phyloP scores from a whole-genome alignment of 495 filamentous ascomycete genomes.

The Hyaloscypha finlandica region DNA sequence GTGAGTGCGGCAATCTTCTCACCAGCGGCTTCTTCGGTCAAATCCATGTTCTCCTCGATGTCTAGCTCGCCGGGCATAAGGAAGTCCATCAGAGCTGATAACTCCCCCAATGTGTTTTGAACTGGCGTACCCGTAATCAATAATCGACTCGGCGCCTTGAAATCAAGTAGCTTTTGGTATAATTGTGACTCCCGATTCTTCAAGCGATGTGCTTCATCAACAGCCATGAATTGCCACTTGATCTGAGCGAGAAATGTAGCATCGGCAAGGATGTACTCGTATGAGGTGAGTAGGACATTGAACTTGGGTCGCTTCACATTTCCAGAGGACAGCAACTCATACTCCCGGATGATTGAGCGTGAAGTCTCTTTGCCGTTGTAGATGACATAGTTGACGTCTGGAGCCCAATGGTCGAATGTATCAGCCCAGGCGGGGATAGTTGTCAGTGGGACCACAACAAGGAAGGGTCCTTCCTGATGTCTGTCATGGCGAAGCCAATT shows the following conservation, averaged over 20 bases:
- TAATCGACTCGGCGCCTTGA: slow-evolving; percentile 80
- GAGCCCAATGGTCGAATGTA: slow-evolving; percentile 95
- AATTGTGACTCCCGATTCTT: slow-evolving; percentile 96
- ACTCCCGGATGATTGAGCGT: slow-evolving; percentile 78
- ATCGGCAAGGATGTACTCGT: slow-evolving; percentile 89
- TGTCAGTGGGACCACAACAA: slow-evolving; percentile 92
- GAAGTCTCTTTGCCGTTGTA: slow-evolving; percentile 87
- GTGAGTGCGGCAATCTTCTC: slow-evolving; percentile 55
- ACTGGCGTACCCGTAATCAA: slow-evolving; percentile 97
- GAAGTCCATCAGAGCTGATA: slow-evolving; percentile 92
- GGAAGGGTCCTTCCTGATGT: slow-evolving; percentile 87
- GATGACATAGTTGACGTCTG: slow-evolving; percentile 94
- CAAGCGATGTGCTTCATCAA: slow-evolving; percentile 95
- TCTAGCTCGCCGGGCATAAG: slow-evolving; percentile 85
- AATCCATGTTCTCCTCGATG: slow-evolving; percentile 87
- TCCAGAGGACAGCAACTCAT: slow-evolving; percentile 83
- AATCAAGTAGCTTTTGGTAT: slow-evolving; percentile 80
- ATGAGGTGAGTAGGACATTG: slow-evolving; percentile 92
- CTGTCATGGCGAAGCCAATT: slow-evolving; percentile 96
- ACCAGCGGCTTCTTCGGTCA: slow-evolving; percentile 65
- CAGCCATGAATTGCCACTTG: slow-evolving; percentile 96
- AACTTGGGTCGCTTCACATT: slow-evolving; percentile 87
- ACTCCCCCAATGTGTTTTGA: slow-evolving; percentile 92
- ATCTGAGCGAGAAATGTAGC: slow-evolving; percentile 70
- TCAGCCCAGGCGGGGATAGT: slow-evolving; percentile 98